phyloP scores from a whole-genome alignment of 1,139 yeast genomes.

The Saccharomyces hybrid region DNA sequence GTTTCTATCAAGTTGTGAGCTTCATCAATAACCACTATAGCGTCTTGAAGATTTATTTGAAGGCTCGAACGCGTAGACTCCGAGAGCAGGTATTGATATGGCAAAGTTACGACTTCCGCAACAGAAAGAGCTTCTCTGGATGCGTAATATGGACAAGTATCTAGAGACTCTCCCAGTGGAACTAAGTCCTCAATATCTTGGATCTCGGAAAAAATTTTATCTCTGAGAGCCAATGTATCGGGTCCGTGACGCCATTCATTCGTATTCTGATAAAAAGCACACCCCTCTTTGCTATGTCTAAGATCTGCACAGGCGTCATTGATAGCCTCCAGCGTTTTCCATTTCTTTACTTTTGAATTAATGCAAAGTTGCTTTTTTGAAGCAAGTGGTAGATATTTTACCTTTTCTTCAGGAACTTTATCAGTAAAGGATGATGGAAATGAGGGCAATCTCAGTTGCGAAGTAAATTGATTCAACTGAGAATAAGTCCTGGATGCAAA shows the following conservation, averaged over 20 bases:
- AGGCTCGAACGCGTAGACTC: constrained; percentile 54
- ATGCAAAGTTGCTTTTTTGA: constrained; percentile 85
- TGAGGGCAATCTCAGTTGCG: constrained; percentile 55
- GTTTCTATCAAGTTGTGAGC: constrained; percentile 87
- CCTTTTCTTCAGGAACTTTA: constrained; percentile 37
- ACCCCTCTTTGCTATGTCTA: constrained; percentile 44
- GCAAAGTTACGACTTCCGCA: constrained; percentile 74
- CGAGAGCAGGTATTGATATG: constrained; percentile 74
- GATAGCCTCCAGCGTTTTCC: constrained; percentile 46
- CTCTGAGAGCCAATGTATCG: constrained; percentile 46
- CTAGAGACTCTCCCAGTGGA: constrained; percentile 46
- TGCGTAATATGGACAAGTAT: constrained; percentile 79
- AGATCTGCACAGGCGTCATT: constrained; percentile 80
- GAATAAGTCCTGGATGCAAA: constrained; percentile 90
- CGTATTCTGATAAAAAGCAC: constrained; percentile 42
- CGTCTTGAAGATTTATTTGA: constrained; percentile 50
- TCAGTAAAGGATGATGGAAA: constrained; percentile 55
- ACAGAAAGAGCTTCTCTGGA: constrained; percentile 48
- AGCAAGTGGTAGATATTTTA: constrained; percentile 62
- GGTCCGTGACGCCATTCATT: constrained; percentile 26
- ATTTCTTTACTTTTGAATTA: constrained; percentile 49
- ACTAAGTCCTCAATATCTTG: constrained; percentile 82
- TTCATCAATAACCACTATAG: constrained; percentile 80
- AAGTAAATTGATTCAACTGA: constrained; percentile 73
- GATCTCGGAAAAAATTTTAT: constrained; percentile 50